Evolutionary conservation across 2,329 filamentous ascomycete genomes (phyloP), one percentile per base, ranked within the genome.

Genomic region (Periconia digitata): DNA sequence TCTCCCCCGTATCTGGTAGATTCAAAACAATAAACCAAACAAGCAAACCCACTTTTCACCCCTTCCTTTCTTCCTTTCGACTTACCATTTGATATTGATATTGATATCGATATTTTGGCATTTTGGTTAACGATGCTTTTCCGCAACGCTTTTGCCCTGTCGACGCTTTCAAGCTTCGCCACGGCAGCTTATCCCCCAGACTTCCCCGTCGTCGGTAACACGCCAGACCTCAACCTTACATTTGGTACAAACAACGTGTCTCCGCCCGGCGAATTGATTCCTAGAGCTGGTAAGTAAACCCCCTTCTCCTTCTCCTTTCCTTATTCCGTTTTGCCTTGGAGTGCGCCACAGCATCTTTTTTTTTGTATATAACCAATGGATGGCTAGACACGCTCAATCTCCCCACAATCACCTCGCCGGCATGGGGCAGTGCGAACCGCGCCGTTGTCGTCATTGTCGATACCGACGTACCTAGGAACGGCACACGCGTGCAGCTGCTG

Each of bases 221-320:
- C 46, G 8, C 36, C 48, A 17, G 44, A 51, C n/a, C 46, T 72
- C 17, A 55, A 51, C 6, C 55, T 70, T 3, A 54, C 52, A 3
- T 71, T 61, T 56, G 66, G 61, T n/a, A 58, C 55, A 29, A 70
- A 68, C 40, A 59, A 55, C 21, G 58, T 71, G 3, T 61, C 58
- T 42, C 66, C 66, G n/a, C 49, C 62, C 12, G 68, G 69, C 36
- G 63, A 71, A 40, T 43, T 62, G 27, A 57, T 71, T 23, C 62
- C 68, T 6, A 58, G 66, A 32, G 46, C 56, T 49, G 63, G 69
- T 71, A 57, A 36, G 55, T 47, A 43, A 36, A 15, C 34, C 13
- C 3, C 1, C 15, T 8, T 4, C 10, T 27, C 24, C 6, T n/a
- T 16, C 5, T 24, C 24, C 6, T 45, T 29, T 2, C 34, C 34